These are phyloP conservation scores for Hemileccinum rubropunctum DNA, from an alignment of 768 basidiomycete genomes.

Conservation along the genomic window DNA sequence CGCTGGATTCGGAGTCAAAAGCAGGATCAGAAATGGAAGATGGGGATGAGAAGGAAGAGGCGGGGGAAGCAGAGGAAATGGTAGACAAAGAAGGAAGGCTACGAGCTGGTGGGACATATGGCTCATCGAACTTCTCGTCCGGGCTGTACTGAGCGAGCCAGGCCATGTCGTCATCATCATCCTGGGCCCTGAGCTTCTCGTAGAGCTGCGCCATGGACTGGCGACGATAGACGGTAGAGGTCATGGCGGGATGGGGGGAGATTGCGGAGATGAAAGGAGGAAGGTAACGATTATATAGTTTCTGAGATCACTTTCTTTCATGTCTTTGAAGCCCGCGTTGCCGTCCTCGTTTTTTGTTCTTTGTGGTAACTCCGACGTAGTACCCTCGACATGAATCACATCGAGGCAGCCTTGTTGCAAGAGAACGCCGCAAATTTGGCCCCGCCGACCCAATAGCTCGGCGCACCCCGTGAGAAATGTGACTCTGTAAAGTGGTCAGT, in stretches of 20 bases:
- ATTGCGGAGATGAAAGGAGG: slow-evolving; percentile 17
- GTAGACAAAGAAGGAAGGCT: slow-evolving; percentile 23
- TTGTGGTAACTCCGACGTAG: slow-evolving; percentile 37
- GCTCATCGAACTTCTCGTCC: slow-evolving; percentile 31
- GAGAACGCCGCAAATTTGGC: slow-evolving; percentile 15
- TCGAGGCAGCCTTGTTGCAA: slow-evolving; percentile 36
- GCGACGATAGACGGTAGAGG: slow-evolving; percentile 33
- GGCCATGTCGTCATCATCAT: slow-evolving; percentile 34
- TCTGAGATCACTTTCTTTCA: slow-evolving; percentile 35
- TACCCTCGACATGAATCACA: slow-evolving; percentile 35
- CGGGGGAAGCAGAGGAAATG: slow-evolving; percentile 29
- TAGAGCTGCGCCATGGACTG: slow-evolving; percentile 36
- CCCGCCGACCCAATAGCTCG: slow-evolving; percentile 12
- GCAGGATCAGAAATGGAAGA: slow-evolving; percentile 18
- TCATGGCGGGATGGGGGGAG: slow-evolving; percentile 19
- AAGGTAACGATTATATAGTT: slow-evolving; percentile 29
- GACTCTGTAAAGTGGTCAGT: slow-evolving; percentile 25
- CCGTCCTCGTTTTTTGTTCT: slow-evolving; percentile 41
- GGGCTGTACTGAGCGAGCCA: slow-evolving; percentile 35
- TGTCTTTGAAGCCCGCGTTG: slow-evolving; percentile 36
- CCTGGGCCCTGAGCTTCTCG: slow-evolving; percentile 34
- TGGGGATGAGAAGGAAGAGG: slow-evolving; percentile 23
- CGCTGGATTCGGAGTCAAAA: slow-evolving; percentile 21
- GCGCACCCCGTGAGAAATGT: slow-evolving; percentile 30
- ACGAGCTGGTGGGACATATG: slow-evolving; percentile 17